Base-by-base conservation (phyloP, 345 rosid genomes). In the Gossypium thurberi region DNA sequence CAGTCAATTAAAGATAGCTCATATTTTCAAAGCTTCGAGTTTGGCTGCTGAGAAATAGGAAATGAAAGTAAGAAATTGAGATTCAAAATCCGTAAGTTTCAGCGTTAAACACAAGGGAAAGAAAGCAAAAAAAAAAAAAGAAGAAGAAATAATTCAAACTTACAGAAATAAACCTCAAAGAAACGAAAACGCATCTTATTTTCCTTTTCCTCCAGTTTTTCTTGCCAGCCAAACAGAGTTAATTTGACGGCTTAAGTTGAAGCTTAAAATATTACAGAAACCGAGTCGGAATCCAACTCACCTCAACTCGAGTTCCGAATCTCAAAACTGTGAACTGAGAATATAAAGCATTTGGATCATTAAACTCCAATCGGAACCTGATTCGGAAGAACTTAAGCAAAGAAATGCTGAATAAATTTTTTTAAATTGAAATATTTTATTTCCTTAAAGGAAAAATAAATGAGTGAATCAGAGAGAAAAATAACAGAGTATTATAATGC, bases 141-240 rank as follows among this genome's bases (percentile, higher is more conserved):
- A 25, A 74, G 21, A 44, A 42, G 26, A 25, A n/a, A 74, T 21
- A 50, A 15, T 37, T 63, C 37, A 44, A 53, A 12, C 3, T 28
- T n/a, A 48, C 2, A 63, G 11, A 63, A 61, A 62, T 50, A 25
- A 60, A 47, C 43, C 25, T 26, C 25, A 21, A 33, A 51, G 60
- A 42, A 52, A 28, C 46, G 10, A 69, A 20, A 72, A 67, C 2
- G 1, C 11, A 17, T 40, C 3, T 47, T 25, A 13, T 21, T 37
- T 23, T 43, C 23, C n/a, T 8, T n/a, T 55, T 18, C 15, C 11
- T 10, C 46, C 4, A 11, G 0, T 0, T 25, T 75, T 71, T 72
- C 74, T 75, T 1, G 43, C 37, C 40, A 14, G 65, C 73, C 76
- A 58, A 70, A 75, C 76, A 48, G 76, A 71, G 55, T 3, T 14